A percentile compares a stretch with the other conserved stretches of the same genome.
Conservation (phyloP, 83 land plant species). For the Thuja plicata region DNA sequence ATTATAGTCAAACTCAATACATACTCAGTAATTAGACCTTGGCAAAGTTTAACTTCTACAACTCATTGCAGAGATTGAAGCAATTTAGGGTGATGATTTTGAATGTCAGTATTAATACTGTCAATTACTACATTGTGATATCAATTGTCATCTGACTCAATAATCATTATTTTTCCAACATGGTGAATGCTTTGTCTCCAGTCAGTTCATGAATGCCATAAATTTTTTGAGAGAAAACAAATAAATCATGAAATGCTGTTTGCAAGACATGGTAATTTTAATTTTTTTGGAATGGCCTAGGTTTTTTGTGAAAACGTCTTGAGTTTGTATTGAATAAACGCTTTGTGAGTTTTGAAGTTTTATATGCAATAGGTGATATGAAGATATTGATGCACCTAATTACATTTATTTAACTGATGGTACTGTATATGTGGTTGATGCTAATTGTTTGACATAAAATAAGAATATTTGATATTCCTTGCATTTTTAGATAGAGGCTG, state of each 20-base stretch:
- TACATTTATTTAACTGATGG: background rate
- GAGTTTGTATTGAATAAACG: background rate
- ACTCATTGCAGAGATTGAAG: background rate
- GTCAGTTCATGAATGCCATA: background rate
- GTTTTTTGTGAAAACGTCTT: background rate
- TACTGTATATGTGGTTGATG: background rate
- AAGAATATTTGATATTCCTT: background rate
- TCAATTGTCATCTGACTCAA: background rate
- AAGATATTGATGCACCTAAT: background rate
- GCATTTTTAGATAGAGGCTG: background rate
- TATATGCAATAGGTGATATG: background rate
- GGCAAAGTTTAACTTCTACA: background rate
- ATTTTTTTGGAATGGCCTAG: background rate
- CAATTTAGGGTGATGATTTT: background rate
- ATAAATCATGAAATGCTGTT: background rate
- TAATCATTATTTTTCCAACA: background rate
- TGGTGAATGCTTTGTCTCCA: background rate
- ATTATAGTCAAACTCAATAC: no score
- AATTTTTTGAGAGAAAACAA: background rate
- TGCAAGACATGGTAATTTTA: background rate
- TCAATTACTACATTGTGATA: background rate
- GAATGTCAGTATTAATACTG: background rate
- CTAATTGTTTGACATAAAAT: background rate
- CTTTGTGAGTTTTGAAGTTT: background rate
- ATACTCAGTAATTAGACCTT: no score